Base-by-base conservation (phyloP, 768 basidiomycete species). In the Lepiota brunneoincarnata region DNA sequence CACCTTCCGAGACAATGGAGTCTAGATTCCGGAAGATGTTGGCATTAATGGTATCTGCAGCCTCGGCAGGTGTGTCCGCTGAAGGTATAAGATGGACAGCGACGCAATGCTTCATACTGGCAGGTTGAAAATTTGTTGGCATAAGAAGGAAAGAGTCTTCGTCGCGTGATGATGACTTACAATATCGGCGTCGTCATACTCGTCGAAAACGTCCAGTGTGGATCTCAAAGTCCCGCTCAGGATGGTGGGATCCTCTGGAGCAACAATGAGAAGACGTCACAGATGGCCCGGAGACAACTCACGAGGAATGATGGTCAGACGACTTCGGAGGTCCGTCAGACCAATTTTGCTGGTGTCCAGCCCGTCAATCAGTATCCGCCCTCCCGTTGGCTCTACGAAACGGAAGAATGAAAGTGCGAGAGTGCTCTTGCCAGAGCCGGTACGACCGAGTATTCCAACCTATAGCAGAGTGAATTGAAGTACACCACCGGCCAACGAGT, bases 171-270 rank as follows among this genome's bases (percentile, higher is more conserved):
- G 11, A 11, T 15, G 17, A 61, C 85, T 52, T 61, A 90, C 87
- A 55, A 95, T 91, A 54, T 92, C 89, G 0, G 78, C 78, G 61
- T 94, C 93, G 54, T 89, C 75, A 53, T 93, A 94, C 64, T 94
- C 91, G 17, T 85, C 77, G 59, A 94, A 94, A 9, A 94, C 87
- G 58, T 95, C 93, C 9, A 94, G 72, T 0, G 91, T 87, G 0
- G 88, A 86, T 31, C 91, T 81, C 15, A 94, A 56, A 6, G 84
- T 91, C 7, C 93, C 93, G 55, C 89, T 91, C 59, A 94, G 67
- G 58, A 96, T 90, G 0, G 86, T 89, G 0, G 93, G 93, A 63
- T 95, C 93, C 85, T 95, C 91, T 86, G 71, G 50, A 49, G 38
- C 7, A 20, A 4, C 10, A 44, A 35, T 54, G 20, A 53, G 40